phyloP scores from a whole-genome alignment of 257 asterid genomes.

The Petrea volubilis region DNA sequence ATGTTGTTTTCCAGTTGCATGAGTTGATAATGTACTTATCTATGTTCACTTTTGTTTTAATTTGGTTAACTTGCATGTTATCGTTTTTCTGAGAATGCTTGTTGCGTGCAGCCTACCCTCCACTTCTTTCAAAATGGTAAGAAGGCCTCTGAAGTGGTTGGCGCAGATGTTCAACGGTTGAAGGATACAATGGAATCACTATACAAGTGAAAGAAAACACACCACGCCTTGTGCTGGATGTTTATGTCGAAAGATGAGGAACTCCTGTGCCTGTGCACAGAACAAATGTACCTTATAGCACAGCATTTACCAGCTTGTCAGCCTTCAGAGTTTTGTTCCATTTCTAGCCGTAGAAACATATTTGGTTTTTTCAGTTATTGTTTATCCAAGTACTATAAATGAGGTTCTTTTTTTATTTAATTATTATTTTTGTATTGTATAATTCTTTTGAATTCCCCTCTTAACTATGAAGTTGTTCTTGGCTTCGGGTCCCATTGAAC shows the following conservation, averaged over 20 bases:
- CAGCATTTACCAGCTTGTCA: neutral
- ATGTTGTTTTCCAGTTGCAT: no score
- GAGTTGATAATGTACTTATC: neutral
- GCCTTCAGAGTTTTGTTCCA: constrained; percentile 6
- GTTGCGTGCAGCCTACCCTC: constrained; percentile 78
- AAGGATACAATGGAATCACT: constrained; percentile 77
- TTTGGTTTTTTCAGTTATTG: neutral
- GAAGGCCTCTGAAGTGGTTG: constrained; percentile 67
- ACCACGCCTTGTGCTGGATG: neutral
- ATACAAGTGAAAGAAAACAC: constrained; percentile 51
- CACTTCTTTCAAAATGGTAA: constrained; percentile 89
- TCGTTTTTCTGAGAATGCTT: constrained; percentile 19
- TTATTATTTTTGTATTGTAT: neutral
- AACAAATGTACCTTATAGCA: neutral
- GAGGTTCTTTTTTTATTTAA: no score
- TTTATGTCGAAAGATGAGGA: neutral
- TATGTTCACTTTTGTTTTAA: neutral
- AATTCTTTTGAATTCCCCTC: neutral
- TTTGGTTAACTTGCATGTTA: constrained; percentile 11
- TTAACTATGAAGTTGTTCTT: constrained; percentile 6
- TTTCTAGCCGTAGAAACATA: neutral
- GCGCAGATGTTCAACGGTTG: constrained; percentile 78
- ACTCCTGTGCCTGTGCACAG: neutral
- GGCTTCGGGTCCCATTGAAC: no score
- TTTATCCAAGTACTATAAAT: neutral